Conservation (phyloP, 2,329 filamentous ascomycete genomes). For the Lomentospora prolificans region DNA sequence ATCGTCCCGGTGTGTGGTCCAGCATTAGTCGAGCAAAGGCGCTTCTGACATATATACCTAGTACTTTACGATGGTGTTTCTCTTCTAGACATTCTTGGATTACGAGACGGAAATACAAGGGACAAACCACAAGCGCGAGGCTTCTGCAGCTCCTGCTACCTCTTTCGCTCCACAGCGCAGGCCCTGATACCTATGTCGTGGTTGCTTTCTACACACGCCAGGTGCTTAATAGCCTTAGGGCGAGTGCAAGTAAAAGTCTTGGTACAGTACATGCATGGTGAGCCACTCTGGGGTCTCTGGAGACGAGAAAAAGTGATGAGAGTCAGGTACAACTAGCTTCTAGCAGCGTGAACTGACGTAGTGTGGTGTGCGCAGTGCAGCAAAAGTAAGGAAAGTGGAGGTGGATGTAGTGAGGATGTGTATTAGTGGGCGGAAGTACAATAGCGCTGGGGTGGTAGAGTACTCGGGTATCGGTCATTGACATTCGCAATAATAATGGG, state of each 20-base stretch:
- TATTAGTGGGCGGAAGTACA: background rate
- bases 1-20: background rate
- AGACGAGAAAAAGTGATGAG: background rate
- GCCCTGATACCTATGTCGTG: background rate
- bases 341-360: background rate
- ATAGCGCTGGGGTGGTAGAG: background rate
- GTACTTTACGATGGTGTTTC: background rate
- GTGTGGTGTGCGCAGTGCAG: background rate
- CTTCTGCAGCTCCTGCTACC: background rate
- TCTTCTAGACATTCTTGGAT: background rate
- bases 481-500: background rate
- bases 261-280: background rate
- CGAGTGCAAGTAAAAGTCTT: background rate
- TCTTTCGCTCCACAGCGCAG: background rate
- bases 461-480: background rate
- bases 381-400: background rate
- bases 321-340: background rate
- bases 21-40: background rate
- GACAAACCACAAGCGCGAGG: constrained; percentile 1
- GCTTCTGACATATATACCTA: background rate
- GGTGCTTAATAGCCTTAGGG: background rate
- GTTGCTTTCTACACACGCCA: background rate
- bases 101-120: constrained; percentile 3
- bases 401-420: background rate
- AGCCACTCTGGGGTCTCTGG: background rate